Evolutionary conservation across 1,284 basidiomycete genomes (phyloP).

Genomic region (Neolentinus lepideus): DNA sequence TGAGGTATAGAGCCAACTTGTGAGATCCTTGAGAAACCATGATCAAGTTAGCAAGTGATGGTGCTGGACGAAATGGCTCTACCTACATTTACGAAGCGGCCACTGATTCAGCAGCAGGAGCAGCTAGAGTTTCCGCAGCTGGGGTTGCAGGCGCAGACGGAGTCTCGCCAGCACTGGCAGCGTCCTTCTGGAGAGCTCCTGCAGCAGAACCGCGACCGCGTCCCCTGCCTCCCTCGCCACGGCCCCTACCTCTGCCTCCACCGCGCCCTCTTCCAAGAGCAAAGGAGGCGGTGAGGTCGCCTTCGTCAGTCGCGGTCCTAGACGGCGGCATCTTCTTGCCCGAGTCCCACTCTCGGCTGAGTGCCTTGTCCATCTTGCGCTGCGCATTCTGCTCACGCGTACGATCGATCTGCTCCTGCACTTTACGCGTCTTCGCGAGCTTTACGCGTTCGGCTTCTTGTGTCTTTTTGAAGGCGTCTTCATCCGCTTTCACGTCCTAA

Average conservation of each 20-base stretch:
- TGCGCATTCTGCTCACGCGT: constrained; percentile 70
- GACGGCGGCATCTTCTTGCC: constrained; percentile 40
- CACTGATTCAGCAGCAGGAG: not conserved
- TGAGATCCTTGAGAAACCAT: not conserved
- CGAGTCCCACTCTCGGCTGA: constrained; percentile 76
- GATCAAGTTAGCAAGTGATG: not conserved
- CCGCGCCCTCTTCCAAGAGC: constrained; percentile 17
- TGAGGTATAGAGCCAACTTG: not conserved
- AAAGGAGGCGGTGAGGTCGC: constrained; percentile 11
- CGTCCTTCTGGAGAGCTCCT: not conserved
- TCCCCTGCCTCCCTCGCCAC: constrained; percentile 8
- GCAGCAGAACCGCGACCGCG: constrained; percentile 8
- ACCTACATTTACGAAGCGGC: not conserved
- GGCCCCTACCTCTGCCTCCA: constrained; percentile 20
- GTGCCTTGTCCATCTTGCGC: constrained; percentile 71
- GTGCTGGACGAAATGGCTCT: not conserved
- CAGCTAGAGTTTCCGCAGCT: not conserved
- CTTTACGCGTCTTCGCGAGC: constrained; percentile 47
- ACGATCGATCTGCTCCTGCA: constrained; percentile 59
- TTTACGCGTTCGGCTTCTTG: constrained; percentile 53
- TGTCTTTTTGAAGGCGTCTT: constrained; percentile 64
- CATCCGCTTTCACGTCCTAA: constrained; percentile 71
- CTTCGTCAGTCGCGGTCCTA: constrained; percentile 26
- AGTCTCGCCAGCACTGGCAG: not conserved
- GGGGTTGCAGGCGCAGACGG: not conserved